Conservation (phyloP, 2,329 filamentous ascomycete species). For the Macrophomina tecta region DNA sequence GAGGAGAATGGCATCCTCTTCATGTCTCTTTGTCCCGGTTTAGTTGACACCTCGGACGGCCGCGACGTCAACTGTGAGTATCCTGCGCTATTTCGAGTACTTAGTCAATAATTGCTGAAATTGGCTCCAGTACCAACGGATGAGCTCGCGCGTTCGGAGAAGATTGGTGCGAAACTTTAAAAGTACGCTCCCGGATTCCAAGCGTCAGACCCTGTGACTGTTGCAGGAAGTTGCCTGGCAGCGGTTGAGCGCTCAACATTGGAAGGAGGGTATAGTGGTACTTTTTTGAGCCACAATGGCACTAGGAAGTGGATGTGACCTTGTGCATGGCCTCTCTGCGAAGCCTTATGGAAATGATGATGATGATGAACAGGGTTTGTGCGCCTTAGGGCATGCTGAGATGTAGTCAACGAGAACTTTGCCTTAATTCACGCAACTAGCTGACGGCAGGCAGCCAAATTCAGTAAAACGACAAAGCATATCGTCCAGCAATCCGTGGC, state of each 20-base stretch:
- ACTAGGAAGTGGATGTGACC: neutral
- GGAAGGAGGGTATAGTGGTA: neutral
- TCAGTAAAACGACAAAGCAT: too few species aligned
- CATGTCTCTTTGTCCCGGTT: constrained; percentile 58
- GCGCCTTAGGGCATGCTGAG: too few species aligned
- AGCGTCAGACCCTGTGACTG: neutral
- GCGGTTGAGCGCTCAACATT: neutral
- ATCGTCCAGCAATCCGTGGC: too few species aligned
- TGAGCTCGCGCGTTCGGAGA: neutral
- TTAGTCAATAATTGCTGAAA: neutral
- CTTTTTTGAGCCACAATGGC: neutral
- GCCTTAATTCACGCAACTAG: too few species aligned
- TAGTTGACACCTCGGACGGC: constrained; percentile 48
- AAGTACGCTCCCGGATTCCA: neutral
- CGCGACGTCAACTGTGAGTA: neutral
- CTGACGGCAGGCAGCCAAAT: too few species aligned
- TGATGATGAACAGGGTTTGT: too few species aligned
- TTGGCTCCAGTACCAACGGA: neutral
- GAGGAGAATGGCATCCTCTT: constrained; percentile 59
- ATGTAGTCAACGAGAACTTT: too few species aligned
- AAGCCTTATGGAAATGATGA: too few species aligned
- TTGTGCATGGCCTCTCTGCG: too few species aligned
- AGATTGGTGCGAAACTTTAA: neutral
- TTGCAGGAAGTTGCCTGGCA: neutral
- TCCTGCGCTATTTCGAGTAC: neutral